Evolutionary conservation across 202 grass and related monocot genomes (phyloP).

Genomic region (Carex arenaria): DNA sequence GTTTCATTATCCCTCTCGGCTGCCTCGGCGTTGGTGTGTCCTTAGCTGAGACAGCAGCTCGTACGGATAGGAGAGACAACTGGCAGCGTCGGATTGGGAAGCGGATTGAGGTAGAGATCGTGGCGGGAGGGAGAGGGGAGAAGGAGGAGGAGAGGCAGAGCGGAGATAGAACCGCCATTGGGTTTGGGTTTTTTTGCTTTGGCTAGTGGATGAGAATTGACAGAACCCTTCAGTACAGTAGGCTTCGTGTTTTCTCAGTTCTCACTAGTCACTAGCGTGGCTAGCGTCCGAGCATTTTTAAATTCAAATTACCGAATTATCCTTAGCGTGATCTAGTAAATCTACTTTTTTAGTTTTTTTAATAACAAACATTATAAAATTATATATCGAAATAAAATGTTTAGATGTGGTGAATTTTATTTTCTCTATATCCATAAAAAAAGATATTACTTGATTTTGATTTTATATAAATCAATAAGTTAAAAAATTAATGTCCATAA

Average conservation of each 20-base stretch:
- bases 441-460: no score
- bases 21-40: constrained; percentile 39
- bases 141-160: constrained; percentile 26
- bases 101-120: constrained; percentile 16
- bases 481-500: no score
- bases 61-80: not conserved
- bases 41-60: constrained; percentile 16
- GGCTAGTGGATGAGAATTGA: constrained; percentile 22
- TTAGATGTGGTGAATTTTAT: no score
- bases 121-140: constrained; percentile 4
- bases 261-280: not conserved
- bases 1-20: constrained; percentile 55
- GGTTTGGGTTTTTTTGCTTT: not conserved
- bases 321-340: no score
- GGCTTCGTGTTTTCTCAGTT: not conserved
- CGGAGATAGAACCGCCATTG: constrained; percentile 40
- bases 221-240: not conserved
- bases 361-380: no score
- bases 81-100: constrained; percentile 2
- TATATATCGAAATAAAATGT: no score
- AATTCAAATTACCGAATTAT: not conserved
- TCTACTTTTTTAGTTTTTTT: no score
- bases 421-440: no score
- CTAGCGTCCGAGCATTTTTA: not conserved
- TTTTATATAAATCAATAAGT: no score